Base-by-base conservation (phyloP, 805 yeast species). In the Wickerhamomyces xylosicus region DNA sequence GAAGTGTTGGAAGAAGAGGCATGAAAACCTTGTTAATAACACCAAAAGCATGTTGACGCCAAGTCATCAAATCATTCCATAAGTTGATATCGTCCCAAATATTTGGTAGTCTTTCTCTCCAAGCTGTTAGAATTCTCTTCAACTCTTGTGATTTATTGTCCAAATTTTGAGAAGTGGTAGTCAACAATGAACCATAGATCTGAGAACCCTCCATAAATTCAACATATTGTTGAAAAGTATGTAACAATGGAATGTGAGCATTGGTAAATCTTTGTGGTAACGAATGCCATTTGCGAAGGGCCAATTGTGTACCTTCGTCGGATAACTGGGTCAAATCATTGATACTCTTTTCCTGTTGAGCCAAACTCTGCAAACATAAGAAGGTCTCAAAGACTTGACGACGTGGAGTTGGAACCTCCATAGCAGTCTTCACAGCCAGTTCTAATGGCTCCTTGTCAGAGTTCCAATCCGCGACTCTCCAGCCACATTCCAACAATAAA, bases 391-490 rank as follows among this genome's bases (percentile, higher is more conserved):
- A 90, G 41, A 86, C 81, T 60, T 92, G 97, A 45, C 98, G 73
- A 48, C 99, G 72, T 2, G 98, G 97, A 0, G 98, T 94, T 4
- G 98, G 97, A 19, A 89, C 96, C 61, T 92, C 98, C 95, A 92
- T 87, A 5, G 92, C 95, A 33, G 94, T 84, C 59, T 87, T 85
- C 19, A 92, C 95, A 1, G 95, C 82, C 53, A 85, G 95, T 54
- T 89, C 97, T 31, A 92, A 65, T 0, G 97, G 92, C 47, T 90
- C 97, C 46, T 89, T 73, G 53, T 94, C 98, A 8, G 94, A 79
- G 43, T 80, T 81, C 98, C 98, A 92, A 54, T 92, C 97, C 7
- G 98, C 97, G 31, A 92, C 95, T 53, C 99, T 72, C 99, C 99
- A 92, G 31, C 97, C 98, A 70, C 98, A 94, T 58, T 92, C 99